Evolutionary conservation across 164 flowering plant species (phyloP), one percentile per base, ranked within the genome.

Genomic region (Magnolia changhungtana): DNA sequence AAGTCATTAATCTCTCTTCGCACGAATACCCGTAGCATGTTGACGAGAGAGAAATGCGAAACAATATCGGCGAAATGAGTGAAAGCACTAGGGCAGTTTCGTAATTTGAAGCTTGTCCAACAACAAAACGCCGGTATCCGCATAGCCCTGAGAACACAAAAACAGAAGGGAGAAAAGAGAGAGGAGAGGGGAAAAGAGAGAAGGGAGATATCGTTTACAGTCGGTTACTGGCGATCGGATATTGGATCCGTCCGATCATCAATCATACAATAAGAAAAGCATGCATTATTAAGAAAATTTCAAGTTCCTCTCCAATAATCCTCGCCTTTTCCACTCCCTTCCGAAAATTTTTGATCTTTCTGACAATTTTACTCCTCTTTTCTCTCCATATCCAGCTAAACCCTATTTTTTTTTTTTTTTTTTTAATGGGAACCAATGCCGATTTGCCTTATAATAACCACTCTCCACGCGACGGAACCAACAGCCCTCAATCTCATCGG

Each of bases 401-500:
- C 64, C 74, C 74, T 52, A 72, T 6, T 23, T 72, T 24, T 72
- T 45, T 3, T 52, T 7, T 8, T 7, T 27, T 27, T 27, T 27
- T 55, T 49, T 49, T 7, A 7, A 73, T 73, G 75, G 75, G 65
- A 45, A 73, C 74, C 13, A 58, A 31, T 21, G 55, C 55, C 23
- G 72, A 70, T 18, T 64, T 19, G 6, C 24, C 67, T 64, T 21
- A 1, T 19, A 64, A 64, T 64, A 64, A 64, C 19, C 67, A 20
- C 67, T 64, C 24, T 19, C 67, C 67, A 13, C 67, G 67, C 8
- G 72, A 70, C 21, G 75, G 50, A 8, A 2, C 29, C 50, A 59
- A 31, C 50, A 59, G 75, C 29, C 75, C 76, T 51, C 76, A 66
- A 18, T 23, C 64, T 18, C 75, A 67, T 3, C 63, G 76, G 18